Percentiles rank a stretch among this genome's conserved stretches.
Conservation (phyloP, 495 filamentous ascomycete species). For the Lepidopterella palustris region DNA sequence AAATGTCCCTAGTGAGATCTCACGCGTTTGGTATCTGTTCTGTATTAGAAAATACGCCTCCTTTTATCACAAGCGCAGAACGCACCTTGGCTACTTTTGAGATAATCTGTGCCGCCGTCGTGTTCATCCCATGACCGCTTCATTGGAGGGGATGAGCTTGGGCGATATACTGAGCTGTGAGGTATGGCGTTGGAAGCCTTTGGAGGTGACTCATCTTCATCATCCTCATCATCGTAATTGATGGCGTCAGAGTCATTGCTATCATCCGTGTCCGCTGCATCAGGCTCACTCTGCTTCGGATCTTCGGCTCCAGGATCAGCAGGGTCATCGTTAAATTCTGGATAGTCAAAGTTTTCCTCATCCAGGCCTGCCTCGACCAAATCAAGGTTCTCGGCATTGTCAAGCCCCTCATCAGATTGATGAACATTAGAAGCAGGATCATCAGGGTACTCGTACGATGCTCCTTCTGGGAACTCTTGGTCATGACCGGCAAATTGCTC, state of each 20-base stretch:
- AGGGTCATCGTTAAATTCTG: background rate
- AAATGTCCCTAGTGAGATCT: background rate
- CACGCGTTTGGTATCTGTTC: background rate
- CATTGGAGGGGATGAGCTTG: background rate
- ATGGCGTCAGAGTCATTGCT: background rate
- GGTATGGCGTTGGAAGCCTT: background rate
- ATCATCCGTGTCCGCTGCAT: background rate
- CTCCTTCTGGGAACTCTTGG: background rate
- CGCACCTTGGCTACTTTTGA: background rate
- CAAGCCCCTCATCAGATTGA: background rate
- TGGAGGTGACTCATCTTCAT: conserved; percentile 1
- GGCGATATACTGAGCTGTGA: background rate
- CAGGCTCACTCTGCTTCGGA: background rate
- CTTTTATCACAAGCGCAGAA: background rate
- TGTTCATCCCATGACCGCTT: conserved; percentile 5
- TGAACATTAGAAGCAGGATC: background rate
- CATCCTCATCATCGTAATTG: background rate
- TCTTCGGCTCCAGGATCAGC: background rate
- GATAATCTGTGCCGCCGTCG: background rate
- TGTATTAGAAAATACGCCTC: background rate
- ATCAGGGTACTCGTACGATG: background rate
- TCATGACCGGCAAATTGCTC: background rate
- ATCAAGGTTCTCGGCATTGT: background rate
- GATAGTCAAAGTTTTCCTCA: background rate
- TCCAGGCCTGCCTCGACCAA: background rate